Evolutionary conservation across 106 monocot genomes (phyloP), one percentile per base, ranked within the genome.

Genomic region (Triglochin maritima): DNA sequence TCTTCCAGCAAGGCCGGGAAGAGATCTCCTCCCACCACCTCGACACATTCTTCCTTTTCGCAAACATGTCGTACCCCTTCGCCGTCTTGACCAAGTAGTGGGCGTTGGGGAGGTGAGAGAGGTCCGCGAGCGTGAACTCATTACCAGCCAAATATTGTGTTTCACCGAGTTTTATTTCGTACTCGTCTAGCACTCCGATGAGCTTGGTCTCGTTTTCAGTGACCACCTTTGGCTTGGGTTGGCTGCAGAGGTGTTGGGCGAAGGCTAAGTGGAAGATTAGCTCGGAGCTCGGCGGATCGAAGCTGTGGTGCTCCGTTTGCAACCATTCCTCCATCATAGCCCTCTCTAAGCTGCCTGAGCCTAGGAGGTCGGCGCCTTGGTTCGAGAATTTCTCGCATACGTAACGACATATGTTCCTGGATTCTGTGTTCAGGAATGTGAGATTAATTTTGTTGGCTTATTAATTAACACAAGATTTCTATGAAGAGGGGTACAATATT

Each of bases 21-120:
- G 70, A 71, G 70, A 71, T 71, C 7, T 15, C 60, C 8, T 71
- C 16, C 70, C 70, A 71, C 70, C 70, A 71, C 56, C 70, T 47
- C 49, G 2, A 49, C 8, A 71, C 70, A 10, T 71, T 71, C 60
- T 47, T 59, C 70, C 60, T 71, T 12, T 13, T 11, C 16, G n/a
- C 46, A 49, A 71, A 60, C 56, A 71, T 12, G 14, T 46, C 15
- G 70, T 49, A 49, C 44, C 70, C 59, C 49, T 29, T 59, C 3
- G 4, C 9, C 0, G 70, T 60, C 49, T 59, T 47, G 11, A 71
- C 49, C 14, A 71, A 10, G 59, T 71, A 60, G 29, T 71, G 70
- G 9, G 70, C 13, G 41, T 71, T 71, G 58, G 70, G 70, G 16
- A 71, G 70, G 70, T 71, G 70, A 7, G 70, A 71, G 17, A 71